phyloP scores from a whole-genome alignment of 83 land plant genomes.

The Larix sibirica region DNA sequence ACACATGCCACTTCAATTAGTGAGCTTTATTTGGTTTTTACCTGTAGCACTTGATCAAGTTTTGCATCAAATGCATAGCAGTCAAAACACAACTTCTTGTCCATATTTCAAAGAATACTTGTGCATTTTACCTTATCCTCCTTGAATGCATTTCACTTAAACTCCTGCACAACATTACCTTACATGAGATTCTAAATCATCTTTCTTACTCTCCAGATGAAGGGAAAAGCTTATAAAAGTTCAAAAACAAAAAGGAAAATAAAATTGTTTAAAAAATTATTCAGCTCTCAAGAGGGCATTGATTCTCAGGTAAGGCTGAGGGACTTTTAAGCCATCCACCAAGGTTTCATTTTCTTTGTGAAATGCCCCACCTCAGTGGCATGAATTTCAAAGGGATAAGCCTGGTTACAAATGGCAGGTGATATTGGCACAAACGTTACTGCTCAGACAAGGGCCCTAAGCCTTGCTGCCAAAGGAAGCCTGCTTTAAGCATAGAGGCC shows the following conservation, averaged over 20 bases:
- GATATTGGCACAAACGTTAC: no score
- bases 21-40: conserved; percentile 6
- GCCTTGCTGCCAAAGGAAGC: no score
- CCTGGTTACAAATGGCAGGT: no score
- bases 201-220: neutral
- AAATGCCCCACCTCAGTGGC: no score
- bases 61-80: conserved; percentile 77
- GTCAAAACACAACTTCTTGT: conserved; percentile 67
- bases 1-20: neutral
- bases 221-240: neutral
- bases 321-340: no score
- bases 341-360: no score
- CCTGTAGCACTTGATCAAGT: conserved; percentile 62
- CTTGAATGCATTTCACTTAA: conserved; percentile 64
- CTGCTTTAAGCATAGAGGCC: no score
- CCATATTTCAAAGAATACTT: conserved; percentile 74
- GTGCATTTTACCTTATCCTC: conserved; percentile 81
- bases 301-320: no score
- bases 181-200: neutral
- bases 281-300: no score
- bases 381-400: no score
- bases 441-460: no score
- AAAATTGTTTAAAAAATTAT: no score
- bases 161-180: conserved; percentile 49
- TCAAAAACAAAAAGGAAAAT: neutral